Percentiles rank a stretch among this genome's conserved stretches.
Evolutionary conservation across 768 basidiomycete genomes (phyloP).

Genomic region (Leccinellum rugosiceps): DNA sequence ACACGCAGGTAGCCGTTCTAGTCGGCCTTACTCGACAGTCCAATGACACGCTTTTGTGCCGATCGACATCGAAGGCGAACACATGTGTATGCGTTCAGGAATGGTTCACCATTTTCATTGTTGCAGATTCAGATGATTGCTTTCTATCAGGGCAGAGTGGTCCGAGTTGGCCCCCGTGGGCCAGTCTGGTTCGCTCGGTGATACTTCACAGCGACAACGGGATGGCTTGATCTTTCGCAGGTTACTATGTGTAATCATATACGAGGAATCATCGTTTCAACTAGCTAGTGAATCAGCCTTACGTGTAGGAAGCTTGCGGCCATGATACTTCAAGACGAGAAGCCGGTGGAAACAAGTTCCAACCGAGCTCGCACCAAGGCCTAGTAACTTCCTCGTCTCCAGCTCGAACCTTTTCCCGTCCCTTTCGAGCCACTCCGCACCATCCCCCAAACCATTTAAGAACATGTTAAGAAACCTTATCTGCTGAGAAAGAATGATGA

Average conservation of each 20-base stretch:
- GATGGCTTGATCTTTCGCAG: background rate
- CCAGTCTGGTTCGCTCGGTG: background rate
- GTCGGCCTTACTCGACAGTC: too few species aligned
- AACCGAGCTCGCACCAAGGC: background rate
- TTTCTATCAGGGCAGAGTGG: background rate
- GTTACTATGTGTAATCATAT: background rate
- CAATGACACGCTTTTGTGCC: too few species aligned
- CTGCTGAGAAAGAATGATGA: background rate
- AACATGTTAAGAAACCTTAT: background rate
- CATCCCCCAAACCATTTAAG: background rate
- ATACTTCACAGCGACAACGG: too few species aligned
- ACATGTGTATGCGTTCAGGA: background rate
- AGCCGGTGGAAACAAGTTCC: background rate
- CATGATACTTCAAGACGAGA: background rate
- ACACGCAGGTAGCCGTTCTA: too few species aligned
- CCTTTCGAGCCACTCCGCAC: background rate
- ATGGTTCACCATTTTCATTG: background rate
- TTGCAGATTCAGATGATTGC: background rate
- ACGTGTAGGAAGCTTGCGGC: background rate
- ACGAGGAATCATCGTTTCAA: background rate
- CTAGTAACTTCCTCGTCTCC: background rate
- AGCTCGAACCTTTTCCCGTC: background rate
- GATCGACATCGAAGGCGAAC: background rate
- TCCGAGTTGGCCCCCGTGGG: too few species aligned
- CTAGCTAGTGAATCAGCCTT: background rate